Evolutionary conservation across 2,329 filamentous ascomycete species (phyloP).

Genomic region (Alternaria metachromatica): DNA sequence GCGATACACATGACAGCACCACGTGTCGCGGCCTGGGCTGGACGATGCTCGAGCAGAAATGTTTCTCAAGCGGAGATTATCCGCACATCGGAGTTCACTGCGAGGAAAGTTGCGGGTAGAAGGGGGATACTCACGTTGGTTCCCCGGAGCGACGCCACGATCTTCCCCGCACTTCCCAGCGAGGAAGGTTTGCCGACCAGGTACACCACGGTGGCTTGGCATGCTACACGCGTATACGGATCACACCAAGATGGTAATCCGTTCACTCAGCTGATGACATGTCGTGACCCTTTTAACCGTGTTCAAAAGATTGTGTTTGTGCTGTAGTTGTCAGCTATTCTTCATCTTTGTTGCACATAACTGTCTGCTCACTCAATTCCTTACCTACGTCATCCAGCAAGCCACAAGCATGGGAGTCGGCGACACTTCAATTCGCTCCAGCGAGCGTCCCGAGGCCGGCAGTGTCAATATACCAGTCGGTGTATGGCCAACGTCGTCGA

Average conservation of each 20-base stretch:
- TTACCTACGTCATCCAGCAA: background rate
- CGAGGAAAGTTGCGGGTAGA: conserved; percentile 7
- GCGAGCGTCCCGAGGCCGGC: conserved; percentile 58
- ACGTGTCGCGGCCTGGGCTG: background rate
- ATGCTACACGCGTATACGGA: conserved; percentile 2
- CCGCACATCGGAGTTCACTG: background rate
- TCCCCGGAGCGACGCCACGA: conserved; percentile 9
- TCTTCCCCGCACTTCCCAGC: conserved; percentile 13
- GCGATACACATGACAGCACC: background rate
- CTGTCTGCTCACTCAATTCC: background rate
- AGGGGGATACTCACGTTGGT: background rate
- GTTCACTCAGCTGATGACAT: background rate
- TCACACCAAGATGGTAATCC: conserved; percentile 11
- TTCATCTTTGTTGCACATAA: background rate
- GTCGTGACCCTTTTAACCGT: background rate
- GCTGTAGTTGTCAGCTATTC: background rate
- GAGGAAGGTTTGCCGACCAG: conserved; percentile 20
- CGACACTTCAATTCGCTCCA: conserved; percentile 43
- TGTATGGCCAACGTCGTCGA: conserved; percentile 49
- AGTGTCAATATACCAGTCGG: conserved; percentile 62
- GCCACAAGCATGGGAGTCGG: conserved; percentile 29
- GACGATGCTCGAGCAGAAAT: background rate
- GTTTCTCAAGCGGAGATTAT: background rate
- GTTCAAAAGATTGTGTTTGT: background rate
- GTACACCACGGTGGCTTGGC: background rate